Base-by-base conservation (phyloP, 2,329 filamentous ascomycete species). In the Ramichloridium luteum region DNA sequence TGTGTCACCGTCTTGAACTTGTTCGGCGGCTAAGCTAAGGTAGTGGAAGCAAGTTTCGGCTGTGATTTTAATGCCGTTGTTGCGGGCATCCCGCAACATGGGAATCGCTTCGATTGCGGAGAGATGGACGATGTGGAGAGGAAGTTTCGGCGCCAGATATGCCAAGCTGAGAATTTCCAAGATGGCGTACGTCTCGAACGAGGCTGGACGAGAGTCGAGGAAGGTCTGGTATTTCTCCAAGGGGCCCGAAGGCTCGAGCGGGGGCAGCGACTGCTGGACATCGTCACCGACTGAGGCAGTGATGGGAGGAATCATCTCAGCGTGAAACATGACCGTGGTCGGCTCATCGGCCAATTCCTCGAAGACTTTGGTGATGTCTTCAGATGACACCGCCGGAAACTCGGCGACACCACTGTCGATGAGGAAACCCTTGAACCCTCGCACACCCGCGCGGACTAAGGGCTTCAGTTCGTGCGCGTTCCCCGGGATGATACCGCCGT, bases 251-350 rank as follows among this genome's bases (percentile, higher is more conserved):
- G 82, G 82, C 1, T 71, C 72, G 5, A 80, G 61, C 0, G 82
- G 80, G 12, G 82, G 73, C 6, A 50, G 38, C 0, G 80, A 81
- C 15, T 61, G 59, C 48, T 82, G 78, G 3, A 84, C 75, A 15
- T 75, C 74, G 54, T 90, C 83, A 32, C 81, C 80, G 2, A 86
- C 80, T 0, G 82, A 85, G 44, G 74, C 73, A 30, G 80, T 62
- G 44, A 86, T 80, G 12, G 84, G 82, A n/a, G 88, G 85, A 9
- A 92, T 77, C 85, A 94, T 96, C 59, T 98, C 90, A 35, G 90
- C 90, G 54, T 98, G 90, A 64, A 98, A 98, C 88, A 98, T 96
- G 48, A 96, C 74, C 0, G 85, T 93, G 2, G 90, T 96, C 12
- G 83, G 71, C 32, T 77, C 71, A 46, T 83, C 75, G 38, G 81